These are phyloP conservation scores for Ettlia oleoabundans DNA, from an alignment of 139 green algal species.

Conservation along the genomic window DNA sequence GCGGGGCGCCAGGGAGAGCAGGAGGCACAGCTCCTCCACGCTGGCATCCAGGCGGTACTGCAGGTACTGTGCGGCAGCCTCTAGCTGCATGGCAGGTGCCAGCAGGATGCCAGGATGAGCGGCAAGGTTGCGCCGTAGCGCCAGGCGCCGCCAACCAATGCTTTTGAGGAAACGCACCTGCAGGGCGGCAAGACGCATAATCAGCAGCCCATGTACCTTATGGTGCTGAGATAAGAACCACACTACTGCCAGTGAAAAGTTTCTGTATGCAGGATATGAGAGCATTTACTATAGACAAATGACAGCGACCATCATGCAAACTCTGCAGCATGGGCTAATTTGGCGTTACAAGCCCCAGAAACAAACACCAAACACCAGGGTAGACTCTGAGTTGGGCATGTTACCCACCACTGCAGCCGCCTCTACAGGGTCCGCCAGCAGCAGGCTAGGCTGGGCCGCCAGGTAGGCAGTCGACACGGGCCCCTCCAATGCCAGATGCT, in stretches of 20 bases:
- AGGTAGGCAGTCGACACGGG: not conserved
- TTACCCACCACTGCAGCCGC: conserved; percentile 5
- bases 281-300: too few relatives aligned
- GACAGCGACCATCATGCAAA: too few relatives aligned
- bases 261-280: too few relatives aligned
- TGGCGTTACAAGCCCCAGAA: not conserved
- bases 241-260: too few relatives aligned
- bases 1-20: conserved; percentile 26
- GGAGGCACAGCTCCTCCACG: conserved; percentile 26
- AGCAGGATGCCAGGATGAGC: conserved; percentile 11
- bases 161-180: conserved; percentile 3
- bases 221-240: too few relatives aligned
- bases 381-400: not conserved
- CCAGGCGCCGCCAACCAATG: conserved; percentile 1
- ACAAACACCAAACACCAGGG: not conserved
- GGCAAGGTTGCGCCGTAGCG: conserved; percentile 23
- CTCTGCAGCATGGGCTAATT: too few relatives aligned
- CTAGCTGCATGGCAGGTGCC: not conserved
- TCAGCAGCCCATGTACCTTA: too few relatives aligned
- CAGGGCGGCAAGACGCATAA: too few relatives aligned
- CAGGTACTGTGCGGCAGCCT: conserved; percentile 4
- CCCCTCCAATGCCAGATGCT: not conserved
- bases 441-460: conserved; percentile 6
- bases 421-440: conserved; percentile 10
- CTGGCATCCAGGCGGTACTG: conserved; percentile 11